Evolutionary conservation across 2,329 filamentous ascomycete species (phyloP), one percentile per base, ranked within the genome.

Genomic region (Fusarium oligoseptatum): DNA sequence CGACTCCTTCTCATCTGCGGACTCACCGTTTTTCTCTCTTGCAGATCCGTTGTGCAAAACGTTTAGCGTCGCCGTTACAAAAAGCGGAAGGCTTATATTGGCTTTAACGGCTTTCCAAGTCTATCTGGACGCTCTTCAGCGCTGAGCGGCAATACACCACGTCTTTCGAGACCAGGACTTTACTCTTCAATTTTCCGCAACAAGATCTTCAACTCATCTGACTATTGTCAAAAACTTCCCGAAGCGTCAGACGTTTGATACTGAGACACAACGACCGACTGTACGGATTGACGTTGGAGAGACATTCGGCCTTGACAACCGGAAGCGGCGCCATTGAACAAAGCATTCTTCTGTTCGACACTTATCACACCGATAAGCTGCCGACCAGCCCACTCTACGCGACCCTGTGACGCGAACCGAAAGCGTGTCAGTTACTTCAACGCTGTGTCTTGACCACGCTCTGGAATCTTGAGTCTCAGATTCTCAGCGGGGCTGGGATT

Each of bases 401-500:
- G 48, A 41, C n/a, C 70, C n/a, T 32, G 68, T 79, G 62, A 72
- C 77, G 76, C 67, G 62, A 66, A 66, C 74, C 63, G 55, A 64
- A 56, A 72, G 72, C 72, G 77, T 74, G 75, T 57, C 73, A 78
- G 76, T 77, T 61, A 64, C 68, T 64, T 64, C 32, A 72, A 73
- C 65, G 61, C 63, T 55, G 43, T 17, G 66, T 66, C 74, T 70
- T 62, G 63, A 74, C 72, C 72, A 75, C 72, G 69, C 72, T 29
- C 64, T 79, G 78, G 78, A 79, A 79, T 79, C 66, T 57, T 63
- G 64, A 74, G 78, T 79, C 74, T 79, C 71, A 78, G 71, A 75
- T 66, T 64, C 65, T 73, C 56, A 70, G 77, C 72, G 77, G 75
- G 77, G 77, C 69, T 79, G 73, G 70, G 57, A 66, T 17, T 64